phyloP scores from a whole-genome alignment of 1,284 basidiomycete genomes.

The Trametes pubescens region DNA sequence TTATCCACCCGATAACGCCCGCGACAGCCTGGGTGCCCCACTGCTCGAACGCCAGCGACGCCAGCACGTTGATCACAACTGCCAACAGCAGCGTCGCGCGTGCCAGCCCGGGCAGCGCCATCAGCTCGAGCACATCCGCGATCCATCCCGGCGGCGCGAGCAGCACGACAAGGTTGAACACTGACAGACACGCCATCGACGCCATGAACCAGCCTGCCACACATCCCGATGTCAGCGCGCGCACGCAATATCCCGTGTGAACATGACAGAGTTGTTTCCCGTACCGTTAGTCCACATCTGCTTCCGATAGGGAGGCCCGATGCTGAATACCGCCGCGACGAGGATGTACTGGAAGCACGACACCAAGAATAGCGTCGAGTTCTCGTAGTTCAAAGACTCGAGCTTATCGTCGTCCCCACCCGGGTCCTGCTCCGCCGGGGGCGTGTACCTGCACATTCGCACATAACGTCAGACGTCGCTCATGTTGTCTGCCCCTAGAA shows the following conservation, averaged over 20 bases:
- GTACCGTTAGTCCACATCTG: constrained; percentile 95
- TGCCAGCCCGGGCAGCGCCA: constrained; percentile 77
- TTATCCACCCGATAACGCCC: constrained; percentile 57
- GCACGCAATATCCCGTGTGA: constrained; percentile 4
- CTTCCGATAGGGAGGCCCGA: constrained; percentile 95
- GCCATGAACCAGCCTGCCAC: constrained; percentile 78
- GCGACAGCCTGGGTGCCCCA: constrained; percentile 76
- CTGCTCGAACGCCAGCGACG: constrained; percentile 84
- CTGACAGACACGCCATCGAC: constrained; percentile 70
- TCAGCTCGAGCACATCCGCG: constrained; percentile 78
- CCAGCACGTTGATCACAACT: constrained; percentile 77
- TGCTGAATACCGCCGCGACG: constrained; percentile 96
- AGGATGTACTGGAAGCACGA: constrained; percentile 99
- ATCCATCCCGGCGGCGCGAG: constrained; percentile 73
- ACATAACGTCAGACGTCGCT: constrained; percentile 14
- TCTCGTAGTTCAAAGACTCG: constrained; percentile 93
- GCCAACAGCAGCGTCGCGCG: constrained; percentile 75
- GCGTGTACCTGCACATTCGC: constrained; percentile 61
- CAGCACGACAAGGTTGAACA: constrained; percentile 81
- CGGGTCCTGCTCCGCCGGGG: constrained; percentile 62
- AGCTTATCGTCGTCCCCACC: constrained; percentile 76
- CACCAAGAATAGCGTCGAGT: constrained; percentile 91
- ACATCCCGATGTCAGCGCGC: constrained; percentile 26
- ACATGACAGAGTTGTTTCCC: constrained; percentile 41
- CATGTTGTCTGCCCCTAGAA: background rate